Evolutionary conservation across 768 basidiomycete species (phyloP).

Genomic region (Xerocomellus amylosporus): DNA sequence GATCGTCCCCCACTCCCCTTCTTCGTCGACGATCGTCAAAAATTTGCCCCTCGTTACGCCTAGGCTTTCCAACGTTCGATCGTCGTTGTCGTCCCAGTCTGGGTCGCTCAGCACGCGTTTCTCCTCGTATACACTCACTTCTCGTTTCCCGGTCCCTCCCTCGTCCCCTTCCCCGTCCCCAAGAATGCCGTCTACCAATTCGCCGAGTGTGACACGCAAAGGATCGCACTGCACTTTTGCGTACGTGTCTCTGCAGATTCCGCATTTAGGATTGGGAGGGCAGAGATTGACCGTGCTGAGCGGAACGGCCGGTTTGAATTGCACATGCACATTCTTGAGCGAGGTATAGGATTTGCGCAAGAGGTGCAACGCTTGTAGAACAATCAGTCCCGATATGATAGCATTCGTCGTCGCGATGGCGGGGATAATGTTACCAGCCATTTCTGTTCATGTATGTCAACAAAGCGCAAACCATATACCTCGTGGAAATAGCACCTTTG

Average conservation of each 20-base stretch:
- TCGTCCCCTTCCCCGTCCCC: constrained; percentile 42
- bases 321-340: constrained; percentile 73
- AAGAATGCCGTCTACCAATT: constrained; percentile 68
- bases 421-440: constrained; percentile 99
- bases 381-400: constrained; percentile 91
- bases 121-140: constrained; percentile 84
- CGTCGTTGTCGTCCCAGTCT: constrained; percentile 89
- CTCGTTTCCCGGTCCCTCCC: constrained; percentile 41
- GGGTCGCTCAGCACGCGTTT: constrained; percentile 86
- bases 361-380: constrained; percentile 86
- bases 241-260: constrained; percentile 86
- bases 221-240: constrained; percentile 72
- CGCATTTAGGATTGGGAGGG: constrained; percentile 73
- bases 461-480: not conserved
- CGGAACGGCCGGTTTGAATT: constrained; percentile 76
- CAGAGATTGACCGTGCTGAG: constrained; percentile 66
- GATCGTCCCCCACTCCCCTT: constrained; percentile 70
- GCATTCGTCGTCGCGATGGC: constrained; percentile 99
- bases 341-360: constrained; percentile 60
- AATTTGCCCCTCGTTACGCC: constrained; percentile 83
- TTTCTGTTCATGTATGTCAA: constrained; percentile 52
- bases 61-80: constrained; percentile 76
- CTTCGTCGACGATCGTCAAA: constrained; percentile 85
- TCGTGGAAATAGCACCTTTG: constrained; percentile 59
- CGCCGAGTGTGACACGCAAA: constrained; percentile 60